Conservation (phyloP, 2,329 filamentous ascomycete genomes). For the Huntiella abstrusa region DNA sequence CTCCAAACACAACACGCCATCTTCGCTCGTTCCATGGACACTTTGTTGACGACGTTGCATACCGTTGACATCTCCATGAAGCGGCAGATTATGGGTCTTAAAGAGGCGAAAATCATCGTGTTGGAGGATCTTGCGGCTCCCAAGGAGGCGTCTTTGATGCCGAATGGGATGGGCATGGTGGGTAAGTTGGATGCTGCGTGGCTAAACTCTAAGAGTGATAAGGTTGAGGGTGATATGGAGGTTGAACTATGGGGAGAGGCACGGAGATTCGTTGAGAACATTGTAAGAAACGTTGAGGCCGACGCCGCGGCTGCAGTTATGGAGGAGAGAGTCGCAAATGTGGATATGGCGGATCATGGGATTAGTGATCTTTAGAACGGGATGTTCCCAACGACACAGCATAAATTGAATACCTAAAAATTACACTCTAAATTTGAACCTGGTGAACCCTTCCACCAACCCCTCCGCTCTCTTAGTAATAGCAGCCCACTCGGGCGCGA, state of each 20-base stretch:
- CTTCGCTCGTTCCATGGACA: conserved; percentile 40
- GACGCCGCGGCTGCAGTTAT: no score
- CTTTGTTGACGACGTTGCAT: conserved; percentile 57
- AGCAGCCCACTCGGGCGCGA: conserved; percentile 61
- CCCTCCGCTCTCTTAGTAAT: conserved; percentile 60
- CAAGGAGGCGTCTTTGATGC: conserved; percentile 24
- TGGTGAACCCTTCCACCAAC: conserved; percentile 61
- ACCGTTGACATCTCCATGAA: conserved; percentile 56
- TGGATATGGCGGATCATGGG: neutral
- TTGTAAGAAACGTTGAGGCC: conserved; percentile 11
- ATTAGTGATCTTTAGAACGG: neutral
- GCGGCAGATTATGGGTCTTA: conserved; percentile 50
- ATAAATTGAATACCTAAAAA: neutral
- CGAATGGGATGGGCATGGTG: conserved; percentile 35
- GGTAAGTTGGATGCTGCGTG: conserved; percentile 64
- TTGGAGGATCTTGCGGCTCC: conserved; percentile 15
- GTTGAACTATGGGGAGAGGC: conserved; percentile 49
- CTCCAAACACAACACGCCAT: conserved; percentile 30
- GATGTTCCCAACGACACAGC: no score
- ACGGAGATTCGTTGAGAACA: conserved; percentile 20
- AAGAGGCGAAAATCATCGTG: conserved; percentile 60
- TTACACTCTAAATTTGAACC: conserved; percentile 30
- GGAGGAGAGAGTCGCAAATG: no score
- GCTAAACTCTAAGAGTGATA: conserved; percentile 70
- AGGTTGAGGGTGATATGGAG: conserved; percentile 68